Base-by-base conservation (phyloP, 805 yeast species). In the Saccharomyces kudriavzevii region DNA sequence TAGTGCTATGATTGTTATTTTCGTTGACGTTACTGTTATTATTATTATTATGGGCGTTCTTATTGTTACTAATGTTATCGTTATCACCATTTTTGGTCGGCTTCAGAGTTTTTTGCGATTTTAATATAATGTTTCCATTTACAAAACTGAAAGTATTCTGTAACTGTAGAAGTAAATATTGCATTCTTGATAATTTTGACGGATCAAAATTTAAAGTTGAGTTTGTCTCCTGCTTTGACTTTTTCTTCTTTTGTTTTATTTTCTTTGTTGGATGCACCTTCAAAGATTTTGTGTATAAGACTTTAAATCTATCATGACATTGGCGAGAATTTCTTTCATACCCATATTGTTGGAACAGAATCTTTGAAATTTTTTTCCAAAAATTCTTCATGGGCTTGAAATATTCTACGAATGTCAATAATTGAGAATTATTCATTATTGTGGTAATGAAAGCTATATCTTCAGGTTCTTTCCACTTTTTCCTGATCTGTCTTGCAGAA, bases 301-400 rank as follows among this genome's bases (percentile, higher is more conserved):
- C 61, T 51, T 64, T 65, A 52, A 64, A 65, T 35, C 69, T 53
- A 54, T 65, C 69, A 48, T 65, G 66, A 48, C 68, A 64, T 50
- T 65, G 69, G 46, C 69, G 58, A n/a, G 63, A 55, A 54, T 65
- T 65, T 52, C 68, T 56, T 17, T 56, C 58, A 47, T 52, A 56
- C 10, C 56, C 54, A 47, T 59, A 55, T 45, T 53, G 57, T 25
- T 59, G 56, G 10, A 45, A 46, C 25, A 65, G 48, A n/a, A 59
- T 56, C 20, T 55, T 51, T 14, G 66, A 61, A n/a, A 64, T 56
- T 26, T 56, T 57, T 9, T 58, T 57, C 68, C 69, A 64, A 51
- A 61, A 65, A 29, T 61, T 62, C 45, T 64, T 64, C 67, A 64
- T 64, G 10, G 67, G 67, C 55, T 64, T 64, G 51, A 58, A 62